phyloP scores from a whole-genome alignment of 108 stramenopile genomes.

The Conticribra weissflogii region DNA sequence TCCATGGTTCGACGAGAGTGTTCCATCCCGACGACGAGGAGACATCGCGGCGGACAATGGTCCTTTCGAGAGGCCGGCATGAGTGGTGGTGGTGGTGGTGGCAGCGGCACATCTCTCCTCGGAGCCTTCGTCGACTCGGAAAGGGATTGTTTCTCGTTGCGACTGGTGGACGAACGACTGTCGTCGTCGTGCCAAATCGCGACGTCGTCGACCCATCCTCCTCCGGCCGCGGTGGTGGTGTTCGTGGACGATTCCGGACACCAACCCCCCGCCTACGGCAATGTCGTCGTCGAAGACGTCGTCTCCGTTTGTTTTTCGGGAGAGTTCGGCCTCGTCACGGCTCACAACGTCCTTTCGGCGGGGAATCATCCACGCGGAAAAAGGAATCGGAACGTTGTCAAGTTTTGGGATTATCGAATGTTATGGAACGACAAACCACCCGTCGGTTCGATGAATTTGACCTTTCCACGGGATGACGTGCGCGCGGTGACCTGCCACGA shows the following conservation, averaged over 20 bases:
- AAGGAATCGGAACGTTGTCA: conserved; percentile 3
- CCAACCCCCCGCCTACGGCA: too few relatives aligned
- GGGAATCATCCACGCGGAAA: neutral
- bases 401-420: conserved; percentile 18
- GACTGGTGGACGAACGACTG: conserved; percentile 12
- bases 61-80: too few relatives aligned
- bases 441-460: conserved; percentile 9
- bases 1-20: neutral
- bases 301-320: conserved; percentile 10
- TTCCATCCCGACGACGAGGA: neutral
- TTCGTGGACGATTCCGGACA: too few relatives aligned
- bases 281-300: neutral
- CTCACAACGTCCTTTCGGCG: neutral
- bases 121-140: conserved; percentile 16
- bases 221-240: too few relatives aligned
- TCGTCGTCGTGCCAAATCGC: neutral
- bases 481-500: neutral
- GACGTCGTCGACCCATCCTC: neutral
- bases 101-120: conserved; percentile 7
- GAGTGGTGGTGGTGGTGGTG: conserved; percentile 6
- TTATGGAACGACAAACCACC: conserved; percentile 8
- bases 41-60: neutral
- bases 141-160: conserved; percentile 22
- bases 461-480: conserved; percentile 8
- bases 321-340: neutral